Evolutionary conservation across 306 rosid genomes (phyloP).

Genomic region (Fragaria iinumae): DNA sequence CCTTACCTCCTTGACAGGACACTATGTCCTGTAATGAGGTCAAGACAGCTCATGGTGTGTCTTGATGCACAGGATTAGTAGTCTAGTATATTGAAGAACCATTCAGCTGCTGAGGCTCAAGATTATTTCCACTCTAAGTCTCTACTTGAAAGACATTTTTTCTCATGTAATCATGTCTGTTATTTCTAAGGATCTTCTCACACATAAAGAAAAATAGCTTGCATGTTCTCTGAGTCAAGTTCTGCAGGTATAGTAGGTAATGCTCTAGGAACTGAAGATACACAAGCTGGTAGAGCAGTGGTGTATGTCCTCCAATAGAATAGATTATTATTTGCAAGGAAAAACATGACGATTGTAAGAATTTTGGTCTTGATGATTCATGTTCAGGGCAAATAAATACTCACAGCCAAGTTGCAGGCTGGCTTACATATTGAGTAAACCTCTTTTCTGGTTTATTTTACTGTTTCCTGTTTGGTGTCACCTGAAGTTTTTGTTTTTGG

Average conservation of each 20-base stretch:
- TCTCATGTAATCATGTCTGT: not conserved
- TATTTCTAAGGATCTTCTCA: not conserved
- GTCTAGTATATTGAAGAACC: not conserved
- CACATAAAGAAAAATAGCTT: not conserved
- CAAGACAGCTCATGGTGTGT: not conserved
- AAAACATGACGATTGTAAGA: not conserved
- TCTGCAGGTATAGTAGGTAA: not conserved
- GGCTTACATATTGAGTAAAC: not conserved
- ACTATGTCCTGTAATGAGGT: not conserved
- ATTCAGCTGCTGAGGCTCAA: not conserved
- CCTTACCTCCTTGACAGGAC: not conserved
- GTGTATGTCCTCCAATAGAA: not conserved
- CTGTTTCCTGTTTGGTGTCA: not conserved
- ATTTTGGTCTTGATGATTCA: not conserved
- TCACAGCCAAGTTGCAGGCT: not conserved
- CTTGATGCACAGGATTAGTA: not conserved
- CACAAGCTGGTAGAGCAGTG: not conserved
- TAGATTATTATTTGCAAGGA: not conserved
- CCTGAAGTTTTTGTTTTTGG: not conserved
- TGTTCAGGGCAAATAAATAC: not conserved
- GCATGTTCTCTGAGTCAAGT: not conserved
- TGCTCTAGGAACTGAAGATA: not conserved
- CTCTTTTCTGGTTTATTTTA: not conserved
- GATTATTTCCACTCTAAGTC: not conserved
- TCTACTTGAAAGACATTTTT: not conserved